phyloP scores from a whole-genome alignment of 2,329 filamentous ascomycete species.

The Alternaria atra region DNA sequence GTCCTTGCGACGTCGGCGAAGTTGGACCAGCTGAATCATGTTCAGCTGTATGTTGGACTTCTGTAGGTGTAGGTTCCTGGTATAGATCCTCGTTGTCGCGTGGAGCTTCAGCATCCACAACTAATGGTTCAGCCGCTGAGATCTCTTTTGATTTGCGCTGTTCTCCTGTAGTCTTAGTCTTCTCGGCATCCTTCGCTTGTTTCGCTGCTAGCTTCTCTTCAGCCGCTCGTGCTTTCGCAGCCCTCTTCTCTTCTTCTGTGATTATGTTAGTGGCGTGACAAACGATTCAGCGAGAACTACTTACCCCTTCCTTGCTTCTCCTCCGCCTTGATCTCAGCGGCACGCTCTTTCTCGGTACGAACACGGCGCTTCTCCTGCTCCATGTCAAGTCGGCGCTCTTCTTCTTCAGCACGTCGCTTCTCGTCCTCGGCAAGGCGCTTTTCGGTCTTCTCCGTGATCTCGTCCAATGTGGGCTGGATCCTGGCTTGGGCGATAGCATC shows the following conservation, averaged over 20 bases:
- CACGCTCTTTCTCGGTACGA: constrained; percentile 62
- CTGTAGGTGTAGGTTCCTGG: constrained; percentile 24
- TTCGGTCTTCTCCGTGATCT: constrained; percentile 82
- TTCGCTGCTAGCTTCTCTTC: constrained; percentile 57
- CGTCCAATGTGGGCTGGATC: constrained; percentile 83
- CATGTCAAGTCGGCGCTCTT: constrained; percentile 69
- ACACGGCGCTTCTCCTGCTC: constrained; percentile 71
- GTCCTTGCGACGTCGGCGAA: constrained; percentile 40
- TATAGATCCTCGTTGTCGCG: constrained; percentile 32
- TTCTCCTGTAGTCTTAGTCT: constrained; percentile 62
- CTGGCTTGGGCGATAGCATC: constrained; percentile 79
- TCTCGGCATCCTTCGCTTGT: constrained; percentile 53
- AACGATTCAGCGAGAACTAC: constrained; percentile 27
- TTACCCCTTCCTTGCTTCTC: constrained; percentile 65
- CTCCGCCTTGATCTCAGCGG: constrained; percentile 57
- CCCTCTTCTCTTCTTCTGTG: constrained; percentile 65
- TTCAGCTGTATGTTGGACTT: constrained; percentile 11
- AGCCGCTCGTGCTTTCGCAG: constrained; percentile 58
- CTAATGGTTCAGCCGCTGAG: constrained; percentile 21
- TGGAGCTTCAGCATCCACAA: constrained; percentile 9
- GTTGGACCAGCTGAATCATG: constrained; percentile 23
- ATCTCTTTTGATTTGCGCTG: constrained; percentile 60
- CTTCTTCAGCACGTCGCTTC: constrained; percentile 70
- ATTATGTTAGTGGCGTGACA: constrained; percentile 32
- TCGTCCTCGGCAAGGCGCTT: constrained; percentile 74